A percentile compares a stretch with the other conserved stretches of the same genome.
Conservation (phyloP, 371 early-diverging fungal species). For the Chytridium lagenaria region DNA sequence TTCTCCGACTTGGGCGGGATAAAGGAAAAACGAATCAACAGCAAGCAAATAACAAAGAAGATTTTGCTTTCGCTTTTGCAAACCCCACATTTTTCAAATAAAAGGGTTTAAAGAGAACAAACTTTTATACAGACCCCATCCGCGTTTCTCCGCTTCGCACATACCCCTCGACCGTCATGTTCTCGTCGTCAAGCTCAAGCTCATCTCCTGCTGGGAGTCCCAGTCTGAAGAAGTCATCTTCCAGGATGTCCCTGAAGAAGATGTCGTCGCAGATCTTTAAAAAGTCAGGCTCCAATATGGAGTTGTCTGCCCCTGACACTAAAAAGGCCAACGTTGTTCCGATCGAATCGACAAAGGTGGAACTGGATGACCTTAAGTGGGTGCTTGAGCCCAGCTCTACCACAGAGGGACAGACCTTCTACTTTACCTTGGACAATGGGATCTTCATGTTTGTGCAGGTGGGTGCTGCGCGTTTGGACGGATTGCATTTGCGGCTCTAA, state of each 20-base stretch:
- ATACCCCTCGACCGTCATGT: no score
- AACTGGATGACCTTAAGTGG: slow-evolving; percentile 44
- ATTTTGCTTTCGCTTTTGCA: no score
- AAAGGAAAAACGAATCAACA: no score
- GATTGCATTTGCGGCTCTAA: background rate
- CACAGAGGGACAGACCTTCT: slow-evolving; percentile 90
- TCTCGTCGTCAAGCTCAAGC: background rate
- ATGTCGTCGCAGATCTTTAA: slow-evolving; percentile 16
- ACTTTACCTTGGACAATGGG: slow-evolving; percentile 77
- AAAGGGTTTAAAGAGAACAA: no score
- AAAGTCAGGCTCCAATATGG: background rate
- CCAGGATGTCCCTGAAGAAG: slow-evolving; percentile 18
- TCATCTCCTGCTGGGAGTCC: background rate
- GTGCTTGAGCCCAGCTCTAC: slow-evolving; percentile 66
- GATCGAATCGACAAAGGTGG: slow-evolving; percentile 17
- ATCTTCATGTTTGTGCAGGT: slow-evolving; percentile 67
- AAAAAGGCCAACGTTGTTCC: slow-evolving; percentile 5
- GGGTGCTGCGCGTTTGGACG: background rate
- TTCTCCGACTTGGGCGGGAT: no score
- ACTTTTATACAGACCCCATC: no score
- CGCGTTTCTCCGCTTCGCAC: no score
- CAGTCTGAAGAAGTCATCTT: slow-evolving; percentile 11
- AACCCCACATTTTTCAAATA: no score
- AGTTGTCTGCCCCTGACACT: background rate
- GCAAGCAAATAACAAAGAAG: no score